Base-by-base conservation (phyloP, 208 protist species). In the Acanthamoeba royreba region DNA sequence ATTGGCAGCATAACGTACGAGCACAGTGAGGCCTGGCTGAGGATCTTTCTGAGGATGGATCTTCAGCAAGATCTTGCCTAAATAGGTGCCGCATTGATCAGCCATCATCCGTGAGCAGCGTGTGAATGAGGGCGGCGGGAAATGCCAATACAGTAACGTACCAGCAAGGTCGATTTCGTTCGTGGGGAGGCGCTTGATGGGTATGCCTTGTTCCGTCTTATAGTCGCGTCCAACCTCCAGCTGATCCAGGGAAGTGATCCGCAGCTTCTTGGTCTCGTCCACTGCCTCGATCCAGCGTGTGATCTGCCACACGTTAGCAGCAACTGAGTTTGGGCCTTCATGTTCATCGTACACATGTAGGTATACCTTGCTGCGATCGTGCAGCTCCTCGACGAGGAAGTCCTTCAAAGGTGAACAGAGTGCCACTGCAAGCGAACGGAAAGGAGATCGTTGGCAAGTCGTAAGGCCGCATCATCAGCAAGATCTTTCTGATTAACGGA, bases 171-270 rank as follows among this genome's bases (percentile, higher is more conserved):
- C 53, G 31, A 90, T 42, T 15, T 72, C 52, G 35, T 90, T 90
- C 47, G 52, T 72, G 83, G 83, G 38, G 7, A 90, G 45, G 25
- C 83, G 83, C 49, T 66, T 55, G 52, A 90, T 90, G 53, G 83
- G 83, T 25, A 90, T 90, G 11, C 83, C 49, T 38, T 90, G 31
- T 28, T 90, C 83, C 17, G 83, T 90, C 35, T 90, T 90, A 49
- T 90, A 90, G 19, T 90, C 38, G 8, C 83, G 46, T 11, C 53
- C 83, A 11, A 90, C 25, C 22, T 90, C 83, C 52, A 90, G 83
- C n/a, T 90, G 52, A 4, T 90, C 38, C 31, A 90, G 83, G 0
- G 52, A 72, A 2, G 52, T 90, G 35, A 90, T 90, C 22, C 15
- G 55, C 31, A 38, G 53, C 38, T 35, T 47, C 35, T 49, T n/a